These are phyloP conservation scores for Casuarina equisetifolia DNA, from an alignment of 306 rosid species.

Conservation along the genomic window DNA sequence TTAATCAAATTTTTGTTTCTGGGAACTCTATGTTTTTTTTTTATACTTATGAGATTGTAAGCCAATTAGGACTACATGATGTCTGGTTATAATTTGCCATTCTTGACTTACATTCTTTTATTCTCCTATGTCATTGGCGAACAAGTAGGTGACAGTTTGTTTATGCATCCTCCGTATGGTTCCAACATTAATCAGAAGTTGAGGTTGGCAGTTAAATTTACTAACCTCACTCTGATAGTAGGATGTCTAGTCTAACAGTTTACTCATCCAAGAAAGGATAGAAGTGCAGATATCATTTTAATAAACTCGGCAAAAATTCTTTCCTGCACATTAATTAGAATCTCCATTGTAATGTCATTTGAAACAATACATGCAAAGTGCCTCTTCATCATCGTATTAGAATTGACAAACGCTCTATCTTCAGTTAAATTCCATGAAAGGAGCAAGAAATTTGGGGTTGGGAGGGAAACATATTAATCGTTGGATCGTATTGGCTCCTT, in stretches of 20 bases:
- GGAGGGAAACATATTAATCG: no score
- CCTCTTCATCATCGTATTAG: not conserved
- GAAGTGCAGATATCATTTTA: not conserved
- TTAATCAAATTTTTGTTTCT: constrained; percentile 28
- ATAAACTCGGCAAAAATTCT: constrained; percentile 3
- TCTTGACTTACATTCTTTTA: not conserved
- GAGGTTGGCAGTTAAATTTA: no score
- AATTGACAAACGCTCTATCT: not conserved
- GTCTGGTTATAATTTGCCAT: no score
- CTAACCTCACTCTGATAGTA: no score
- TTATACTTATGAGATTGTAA: constrained; percentile 26
- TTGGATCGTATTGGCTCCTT: not conserved
- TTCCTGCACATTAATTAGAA: constrained; percentile 7
- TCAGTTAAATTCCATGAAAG: not conserved
- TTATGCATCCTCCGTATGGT: not conserved
- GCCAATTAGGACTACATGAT: constrained; percentile 4
- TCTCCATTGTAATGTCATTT: constrained; percentile 1
- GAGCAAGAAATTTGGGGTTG: not conserved
- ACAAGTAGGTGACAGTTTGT: not conserved
- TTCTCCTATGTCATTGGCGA: not conserved
- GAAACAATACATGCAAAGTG: not conserved
- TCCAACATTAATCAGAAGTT: no score
- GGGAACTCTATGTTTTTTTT: constrained; percentile 9
- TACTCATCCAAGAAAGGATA: not conserved
- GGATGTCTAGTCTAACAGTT: no score